Evolutionary conservation across 768 basidiomycete genomes (phyloP).

Genomic region (Suillus tomentosus): DNA sequence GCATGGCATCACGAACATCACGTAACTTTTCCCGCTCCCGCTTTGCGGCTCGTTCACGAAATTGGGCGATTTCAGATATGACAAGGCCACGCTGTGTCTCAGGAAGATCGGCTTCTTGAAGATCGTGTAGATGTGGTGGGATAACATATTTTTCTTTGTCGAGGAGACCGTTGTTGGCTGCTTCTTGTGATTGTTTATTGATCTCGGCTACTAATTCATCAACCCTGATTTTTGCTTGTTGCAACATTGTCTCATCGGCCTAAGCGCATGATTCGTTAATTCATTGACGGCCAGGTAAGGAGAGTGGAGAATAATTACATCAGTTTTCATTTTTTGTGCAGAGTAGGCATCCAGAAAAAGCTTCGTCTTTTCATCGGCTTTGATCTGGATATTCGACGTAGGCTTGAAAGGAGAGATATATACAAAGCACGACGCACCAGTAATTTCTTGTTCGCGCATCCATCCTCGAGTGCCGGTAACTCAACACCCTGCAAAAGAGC

Average conservation of each 20-base stretch:
- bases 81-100: conserved; percentile 91
- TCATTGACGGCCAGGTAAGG: neutral
- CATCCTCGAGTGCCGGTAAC: conserved; percentile 62
- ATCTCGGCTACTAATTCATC: conserved; percentile 70
- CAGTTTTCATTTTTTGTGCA: conserved; percentile 74
- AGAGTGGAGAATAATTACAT: conserved; percentile 52
- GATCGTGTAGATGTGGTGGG: conserved; percentile 94
- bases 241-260: conserved; percentile 69
- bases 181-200: conserved; percentile 70
- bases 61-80: conserved; percentile 94
- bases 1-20: conserved; percentile 66
- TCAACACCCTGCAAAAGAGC: conserved; percentile 63
- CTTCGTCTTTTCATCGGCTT: conserved; percentile 95
- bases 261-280: conserved; percentile 30
- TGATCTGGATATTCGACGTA: conserved; percentile 65
- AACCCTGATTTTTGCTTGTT: conserved; percentile 65
- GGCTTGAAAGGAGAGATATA: conserved; percentile 31
- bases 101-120: conserved; percentile 95
- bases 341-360: conserved; percentile 86
- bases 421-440: conserved; percentile 54
- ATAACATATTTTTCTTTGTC: conserved; percentile 89
- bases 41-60: conserved; percentile 92
- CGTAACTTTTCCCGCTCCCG: conserved; percentile 86
- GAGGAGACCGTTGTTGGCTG: conserved; percentile 69
- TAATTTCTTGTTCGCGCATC: conserved; percentile 62